phyloP scores from a whole-genome alignment of 2,329 filamentous ascomycete species.

The Magnaporthiopsis poae region DNA sequence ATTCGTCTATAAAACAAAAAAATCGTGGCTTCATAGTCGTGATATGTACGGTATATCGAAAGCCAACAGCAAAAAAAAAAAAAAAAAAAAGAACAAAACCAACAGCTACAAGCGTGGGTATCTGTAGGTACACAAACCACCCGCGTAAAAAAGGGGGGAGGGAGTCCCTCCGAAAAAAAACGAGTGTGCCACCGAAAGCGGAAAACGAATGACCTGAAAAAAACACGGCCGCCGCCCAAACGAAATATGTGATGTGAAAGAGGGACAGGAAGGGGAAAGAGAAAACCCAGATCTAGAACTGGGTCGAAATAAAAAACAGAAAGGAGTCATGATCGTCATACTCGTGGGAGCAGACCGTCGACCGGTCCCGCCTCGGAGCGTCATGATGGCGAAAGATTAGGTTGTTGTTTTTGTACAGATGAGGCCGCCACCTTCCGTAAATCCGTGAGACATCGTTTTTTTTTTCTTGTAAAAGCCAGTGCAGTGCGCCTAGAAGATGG shows the following conservation, averaged over 20 bases:
- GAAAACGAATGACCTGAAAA: too few species aligned
- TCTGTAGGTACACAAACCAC: too few species aligned
- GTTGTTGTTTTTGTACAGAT: background rate
- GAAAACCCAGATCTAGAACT: background rate
- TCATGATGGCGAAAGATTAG: constrained; percentile 3
- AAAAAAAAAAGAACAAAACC: too few species aligned
- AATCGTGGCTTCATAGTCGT: too few species aligned
- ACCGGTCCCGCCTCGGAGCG: background rate
- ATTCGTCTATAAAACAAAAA: too few species aligned
- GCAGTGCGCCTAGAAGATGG: background rate
- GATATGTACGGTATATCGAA: too few species aligned
- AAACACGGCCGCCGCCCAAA: too few species aligned
- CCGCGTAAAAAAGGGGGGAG: too few species aligned
- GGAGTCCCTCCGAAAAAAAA: too few species aligned
- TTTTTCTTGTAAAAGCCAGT: background rate
- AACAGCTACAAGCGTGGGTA: too few species aligned
- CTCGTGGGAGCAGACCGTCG: background rate
- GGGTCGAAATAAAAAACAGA: background rate
- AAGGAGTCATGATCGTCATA: background rate
- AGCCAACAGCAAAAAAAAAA: too few species aligned
- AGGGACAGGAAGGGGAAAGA: background rate
- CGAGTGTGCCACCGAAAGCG: too few species aligned
- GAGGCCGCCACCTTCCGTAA: background rate
- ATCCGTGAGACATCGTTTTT: background rate
- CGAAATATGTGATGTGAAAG: background rate